Base-by-base conservation (phyloP, 176 grass and related monocot species). In the Canna indica region DNA sequence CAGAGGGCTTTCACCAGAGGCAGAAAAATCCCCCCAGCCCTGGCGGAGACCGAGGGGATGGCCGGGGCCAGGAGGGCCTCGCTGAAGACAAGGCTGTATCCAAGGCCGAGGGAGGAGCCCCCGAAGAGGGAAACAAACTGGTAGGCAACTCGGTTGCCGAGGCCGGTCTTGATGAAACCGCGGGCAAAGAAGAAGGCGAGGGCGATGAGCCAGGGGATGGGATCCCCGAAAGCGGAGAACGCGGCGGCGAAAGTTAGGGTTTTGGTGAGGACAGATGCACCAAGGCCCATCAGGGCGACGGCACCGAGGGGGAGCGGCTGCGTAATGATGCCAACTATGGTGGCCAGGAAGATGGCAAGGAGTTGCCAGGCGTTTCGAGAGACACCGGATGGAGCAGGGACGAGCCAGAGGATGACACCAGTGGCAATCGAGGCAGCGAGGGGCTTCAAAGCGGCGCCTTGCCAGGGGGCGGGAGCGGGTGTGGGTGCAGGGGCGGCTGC, bases 111-210 rank as follows among this genome's bases (percentile, higher is more conserved):
- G 22, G 90, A 85, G 32, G 94, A 93, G 44, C 75, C 71, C 0
- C 90, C 94, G 66, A 99, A 99, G 38, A 86, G 86, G n/a, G 90
- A 77, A 26, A 99, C 94, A 78, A 99, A 99, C 71, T 80, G 83
- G 74, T 93, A 99, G 15, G 94, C 94, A 11, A 99, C 84, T 45
- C 94, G 94, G 67, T 75, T 93, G 0, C 94, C 90, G 30, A 99
- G 86, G 1, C 94, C 90, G 0, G 94, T 99, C 80, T 99, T 99
- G 82, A 99, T 99, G 79, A 99, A 99, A 0, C 94, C 94, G 0
- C 90, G 84, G 0, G 94, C 94, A 64, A 99, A 99, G 86, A 99
- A 99, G 87, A 99, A 99, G 73, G 94, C 94, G 24, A 99, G 94
- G 50, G 90, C 94, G 80, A 99, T 99, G 80, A 99, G 86, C 94